Evolutionary conservation across 1,284 basidiomycete genomes (phyloP).

Genomic region (Pisolithus thermaeus): DNA sequence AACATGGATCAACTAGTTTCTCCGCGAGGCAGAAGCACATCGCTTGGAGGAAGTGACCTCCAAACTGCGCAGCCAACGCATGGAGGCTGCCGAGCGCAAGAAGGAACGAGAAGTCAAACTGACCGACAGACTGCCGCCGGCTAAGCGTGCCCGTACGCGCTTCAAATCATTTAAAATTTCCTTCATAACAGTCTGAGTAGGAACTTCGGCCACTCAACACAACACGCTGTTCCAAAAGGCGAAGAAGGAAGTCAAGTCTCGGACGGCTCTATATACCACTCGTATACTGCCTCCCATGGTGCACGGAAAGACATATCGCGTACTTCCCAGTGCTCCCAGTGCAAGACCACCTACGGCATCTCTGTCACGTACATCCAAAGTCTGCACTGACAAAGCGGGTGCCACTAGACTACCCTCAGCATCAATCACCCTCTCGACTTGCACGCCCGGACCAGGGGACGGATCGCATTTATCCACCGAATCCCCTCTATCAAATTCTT

Average conservation of each 20-base stretch:
- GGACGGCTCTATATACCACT: conserved; percentile 52
- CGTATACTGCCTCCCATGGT: conserved; percentile 48
- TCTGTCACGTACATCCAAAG: conserved; percentile 30
- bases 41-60: conserved; percentile 55
- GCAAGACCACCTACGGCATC: conserved; percentile 31
- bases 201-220: conserved; percentile 44
- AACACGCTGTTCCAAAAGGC: conserved; percentile 75
- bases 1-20: conserved; percentile 33
- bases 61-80: conserved; percentile 55
- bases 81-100: conserved; percentile 64
- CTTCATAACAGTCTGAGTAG: conserved; percentile 28
- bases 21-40: conserved; percentile 50
- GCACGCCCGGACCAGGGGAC: conserved; percentile 1
- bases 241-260: conserved; percentile 58
- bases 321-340: conserved; percentile 32
- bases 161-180: conserved; percentile 2
- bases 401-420: conserved; percentile 27
- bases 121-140: conserved; percentile 57
- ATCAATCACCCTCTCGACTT: conserved; percentile 14
- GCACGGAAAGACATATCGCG: conserved; percentile 37
- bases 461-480: conserved; percentile 9
- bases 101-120: conserved; percentile 67
- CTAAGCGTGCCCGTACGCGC: conserved; percentile 49
- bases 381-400: conserved; percentile 38
- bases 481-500: conserved; percentile 13